Base-by-base conservation (phyloP, 2,329 filamentous ascomycete species). In the Ophiobolus disseminans region DNA sequence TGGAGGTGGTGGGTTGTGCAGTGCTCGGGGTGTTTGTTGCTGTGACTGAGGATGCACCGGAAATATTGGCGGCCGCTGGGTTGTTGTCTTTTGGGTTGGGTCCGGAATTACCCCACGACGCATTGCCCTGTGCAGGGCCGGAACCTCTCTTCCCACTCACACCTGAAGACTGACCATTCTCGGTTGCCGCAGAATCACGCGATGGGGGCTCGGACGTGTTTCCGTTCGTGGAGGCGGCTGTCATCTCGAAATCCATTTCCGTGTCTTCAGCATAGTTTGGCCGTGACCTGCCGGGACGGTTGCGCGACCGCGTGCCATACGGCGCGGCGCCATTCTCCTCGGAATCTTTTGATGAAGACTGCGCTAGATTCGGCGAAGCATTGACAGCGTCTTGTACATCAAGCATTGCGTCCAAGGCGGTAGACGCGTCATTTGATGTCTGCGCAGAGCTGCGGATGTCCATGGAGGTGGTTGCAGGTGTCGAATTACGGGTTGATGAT, bases 251-350 rank as follows among this genome's bases (percentile, higher is more conserved):
- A 70, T 97, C 94, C 74, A 90, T 86, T 66, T 97, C 93, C 61
- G 92, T 81, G 73, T 97, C 93, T 75, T 99, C 94, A 40, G 94
- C 93, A 75, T 99, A 99, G 75, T 99, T 99, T 59, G 88, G 86
- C 61, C 94, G 89, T 62, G 88, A 82, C 60, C 83, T 85, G 65
- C 89, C 88, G 48, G 84, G 87, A 67, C 92, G 88, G 75, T 96
- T 96, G 72, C 94, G 89, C 63, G 92, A 97, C 65, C 92, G 88
- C 71, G 94, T 99, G 67, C 93, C 93, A 75, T 99, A 97, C 5
- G 86, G 86, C 61, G 85, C 86, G 40, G 87, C 63, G 35, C 68
- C 62, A 39, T 64, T 50, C 40, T 68, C 67, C 40, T 67, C 66
- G 43, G 65, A 46, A 40, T 70, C 66, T 45, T 71, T 73, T n/a